A percentile compares a stretch with the other conserved stretches of the same genome.
phyloP scores from a whole-genome alignment of 345 rosid species.

The Rhizophora apiculata region DNA sequence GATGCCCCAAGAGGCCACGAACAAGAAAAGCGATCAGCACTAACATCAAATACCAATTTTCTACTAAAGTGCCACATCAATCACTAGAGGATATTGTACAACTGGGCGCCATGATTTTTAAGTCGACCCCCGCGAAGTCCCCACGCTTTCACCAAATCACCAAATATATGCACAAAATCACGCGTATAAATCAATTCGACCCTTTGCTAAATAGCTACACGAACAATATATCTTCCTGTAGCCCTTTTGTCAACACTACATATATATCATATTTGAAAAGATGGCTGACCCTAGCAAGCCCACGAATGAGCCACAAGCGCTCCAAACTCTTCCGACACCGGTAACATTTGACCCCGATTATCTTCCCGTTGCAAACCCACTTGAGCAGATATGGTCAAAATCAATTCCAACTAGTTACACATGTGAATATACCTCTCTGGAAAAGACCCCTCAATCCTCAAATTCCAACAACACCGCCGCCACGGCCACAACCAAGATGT shows the following conservation, averaged over 20 bases:
- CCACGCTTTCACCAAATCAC: slow-evolving; percentile 44
- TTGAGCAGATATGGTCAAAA: slow-evolving; percentile 18
- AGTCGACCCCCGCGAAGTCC: slow-evolving; percentile 36
- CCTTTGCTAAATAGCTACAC: not conserved
- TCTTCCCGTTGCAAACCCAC: not conserved
- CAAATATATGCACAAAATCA: not conserved
- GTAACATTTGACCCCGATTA: slow-evolving; percentile 19
- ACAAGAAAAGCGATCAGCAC: not conserved
- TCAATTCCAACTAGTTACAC: slow-evolving; percentile 19
- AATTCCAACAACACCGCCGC: not conserved
- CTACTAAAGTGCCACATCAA: not conserved
- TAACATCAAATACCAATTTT: not conserved
- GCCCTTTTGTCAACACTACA: not conserved
- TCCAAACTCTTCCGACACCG: slow-evolving; percentile 19
- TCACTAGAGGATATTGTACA: not conserved
- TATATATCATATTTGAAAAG: not conserved
- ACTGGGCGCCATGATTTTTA: slow-evolving; percentile 11
- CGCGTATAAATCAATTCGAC: slow-evolving; percentile 1
- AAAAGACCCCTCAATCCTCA: slow-evolving; percentile 6
- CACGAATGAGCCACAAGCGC: slow-evolving; percentile 27
- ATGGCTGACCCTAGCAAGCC: slow-evolving; percentile 35
- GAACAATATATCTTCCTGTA: not conserved
- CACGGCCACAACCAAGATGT: slow-evolving; percentile 7
- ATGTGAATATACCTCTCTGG: slow-evolving; percentile 27
- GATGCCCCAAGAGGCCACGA: not conserved